phyloP scores from a whole-genome alignment of 768 basidiomycete species.

The Myochromella boudieri region DNA sequence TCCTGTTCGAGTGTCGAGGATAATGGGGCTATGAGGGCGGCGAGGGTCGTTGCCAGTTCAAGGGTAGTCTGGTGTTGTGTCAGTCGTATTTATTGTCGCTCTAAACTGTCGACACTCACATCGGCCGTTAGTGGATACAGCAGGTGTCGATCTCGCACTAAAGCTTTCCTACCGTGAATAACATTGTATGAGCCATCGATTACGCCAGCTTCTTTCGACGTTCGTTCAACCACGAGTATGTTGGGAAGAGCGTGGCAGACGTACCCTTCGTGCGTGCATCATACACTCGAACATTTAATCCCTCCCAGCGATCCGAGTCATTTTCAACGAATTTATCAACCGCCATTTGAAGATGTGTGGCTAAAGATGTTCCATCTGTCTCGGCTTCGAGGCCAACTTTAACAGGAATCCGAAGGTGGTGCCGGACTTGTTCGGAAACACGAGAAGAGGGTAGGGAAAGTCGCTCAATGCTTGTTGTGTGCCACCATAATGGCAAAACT shows the following conservation, averaged over 20 bases:
- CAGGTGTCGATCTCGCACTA: slow-evolving; percentile 28
- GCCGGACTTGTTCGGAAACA: slow-evolving; percentile 51
- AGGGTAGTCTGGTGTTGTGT: slow-evolving; percentile 10
- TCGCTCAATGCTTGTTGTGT: slow-evolving; percentile 86
- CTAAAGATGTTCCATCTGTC: slow-evolving; percentile 9
- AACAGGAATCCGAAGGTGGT: slow-evolving; percentile 46
- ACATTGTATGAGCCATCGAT: slow-evolving; percentile 24
- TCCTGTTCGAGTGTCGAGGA: slow-evolving; percentile 39
- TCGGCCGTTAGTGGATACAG: slow-evolving; percentile 25
- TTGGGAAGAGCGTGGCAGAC: slow-evolving; percentile 13
- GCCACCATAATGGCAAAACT: slow-evolving; percentile 92
- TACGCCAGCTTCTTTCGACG: slow-evolving; percentile 6
- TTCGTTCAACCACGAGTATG: not conserved
- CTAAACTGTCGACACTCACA: slow-evolving; percentile 9
- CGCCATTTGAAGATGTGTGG: slow-evolving; percentile 20
- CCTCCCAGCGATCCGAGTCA: slow-evolving; percentile 37
- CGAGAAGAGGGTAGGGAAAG: slow-evolving; percentile 65
- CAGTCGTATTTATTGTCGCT: slow-evolving; percentile 17
- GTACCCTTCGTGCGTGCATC: slow-evolving; percentile 31
- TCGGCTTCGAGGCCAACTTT: slow-evolving; percentile 35
- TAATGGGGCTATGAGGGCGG: slow-evolving; percentile 40
- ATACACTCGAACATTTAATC: slow-evolving; percentile 37
- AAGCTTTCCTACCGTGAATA: slow-evolving; percentile 13
- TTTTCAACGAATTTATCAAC: slow-evolving; percentile 24
- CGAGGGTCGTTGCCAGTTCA: slow-evolving; percentile 28